These are phyloP conservation scores for Metschnikowia corniflorae DNA, from an alignment of 805 yeast genomes.

Conservation along the genomic window DNA sequence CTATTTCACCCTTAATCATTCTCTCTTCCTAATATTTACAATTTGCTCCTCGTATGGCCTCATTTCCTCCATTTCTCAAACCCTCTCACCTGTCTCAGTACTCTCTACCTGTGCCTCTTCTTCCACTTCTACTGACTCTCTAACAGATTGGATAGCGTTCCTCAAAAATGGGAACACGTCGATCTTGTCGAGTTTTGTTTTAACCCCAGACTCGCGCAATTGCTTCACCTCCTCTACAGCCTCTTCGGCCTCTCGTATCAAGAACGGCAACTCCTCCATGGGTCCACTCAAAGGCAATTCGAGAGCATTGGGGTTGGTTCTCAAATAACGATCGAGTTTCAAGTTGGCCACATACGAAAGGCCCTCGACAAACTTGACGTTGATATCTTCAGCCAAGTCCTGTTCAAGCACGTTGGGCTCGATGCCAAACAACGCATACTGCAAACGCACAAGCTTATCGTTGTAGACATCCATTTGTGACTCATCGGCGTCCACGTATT, in stretches of 20 bases:
- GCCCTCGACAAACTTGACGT: slow-evolving; percentile 54
- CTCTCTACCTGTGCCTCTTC: background rate
- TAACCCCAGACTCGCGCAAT: slow-evolving; percentile 42
- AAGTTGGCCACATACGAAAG: slow-evolving; percentile 64
- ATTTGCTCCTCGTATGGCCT: too few species aligned
- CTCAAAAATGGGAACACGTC: slow-evolving; percentile 38
- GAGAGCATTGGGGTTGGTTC: slow-evolving; percentile 22
- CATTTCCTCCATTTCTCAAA: too few species aligned
- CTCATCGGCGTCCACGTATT: slow-evolving; percentile 53
- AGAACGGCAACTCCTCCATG: slow-evolving; percentile 42
- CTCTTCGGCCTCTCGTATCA: slow-evolving; percentile 29
- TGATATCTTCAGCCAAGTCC: slow-evolving; percentile 53
- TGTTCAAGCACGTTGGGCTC: slow-evolving; percentile 58
- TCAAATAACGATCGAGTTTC: slow-evolving; percentile 46
- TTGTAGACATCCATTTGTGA: slow-evolving; percentile 55
- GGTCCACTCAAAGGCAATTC: slow-evolving; percentile 36
- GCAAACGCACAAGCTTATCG: slow-evolving; percentile 73
- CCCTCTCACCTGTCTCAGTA: too few species aligned
- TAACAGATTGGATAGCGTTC: slow-evolving; percentile 25
- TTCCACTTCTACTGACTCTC: background rate
- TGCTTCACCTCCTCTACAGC: slow-evolving; percentile 47
- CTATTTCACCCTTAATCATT: too few species aligned
- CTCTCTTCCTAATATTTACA: too few species aligned
- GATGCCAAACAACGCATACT: slow-evolving; percentile 81
- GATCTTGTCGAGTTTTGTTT: slow-evolving; percentile 33